Evolutionary conservation across 306 rosid genomes (phyloP), one percentile per base, ranked within the genome.

Genomic region (Castanea sativa): DNA sequence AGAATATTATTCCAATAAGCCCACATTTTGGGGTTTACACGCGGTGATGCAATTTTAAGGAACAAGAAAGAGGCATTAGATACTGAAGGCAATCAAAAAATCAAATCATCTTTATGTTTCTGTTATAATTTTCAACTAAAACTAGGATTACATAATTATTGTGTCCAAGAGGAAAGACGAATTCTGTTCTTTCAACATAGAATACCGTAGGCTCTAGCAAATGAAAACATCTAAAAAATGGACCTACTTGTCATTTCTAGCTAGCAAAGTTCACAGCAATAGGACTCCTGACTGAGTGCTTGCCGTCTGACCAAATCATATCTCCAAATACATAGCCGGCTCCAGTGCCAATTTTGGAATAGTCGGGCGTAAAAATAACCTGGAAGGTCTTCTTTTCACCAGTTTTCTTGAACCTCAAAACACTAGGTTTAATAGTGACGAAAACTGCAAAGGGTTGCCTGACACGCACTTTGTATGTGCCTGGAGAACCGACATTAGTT

Each of bases 401-500:
- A 5, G 61, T 70, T 45, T 51, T 20, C 15, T 71, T 65, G 29
- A 92, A 92, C 1, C 38, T 55, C 71, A 90, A 56, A 19, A 11
- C 30, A 4, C 12, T 29, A 2, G 97, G 94, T 70, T 81, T 20
- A 33, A 90, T 80, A 3, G 70, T 43, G 38, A 92, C 79, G 10
- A 4, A 3, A 73, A 88, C 80, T 19, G 79, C 80, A 0, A 19
- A 41, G 7, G 92, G 91, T 25, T 80, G 77, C 73, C 45, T 29
- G 11, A 90, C 83, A 3, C 0, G 14, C 16, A 71, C 92, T 16
- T 9, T 63, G 55, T 92, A 92, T 1, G 32, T 78, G 55, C 89
- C 75, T 10, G 91, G 85, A 5, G 80, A 6, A 1, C 93, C 93
- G 9, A 90, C 97, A 30, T 90, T 92, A 18, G 86, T 90, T 33